Evolutionary conservation across 1,139 yeast species (phyloP), one percentile per base, ranked within the genome.

Genomic region (Suhomyces coccinellae): DNA sequence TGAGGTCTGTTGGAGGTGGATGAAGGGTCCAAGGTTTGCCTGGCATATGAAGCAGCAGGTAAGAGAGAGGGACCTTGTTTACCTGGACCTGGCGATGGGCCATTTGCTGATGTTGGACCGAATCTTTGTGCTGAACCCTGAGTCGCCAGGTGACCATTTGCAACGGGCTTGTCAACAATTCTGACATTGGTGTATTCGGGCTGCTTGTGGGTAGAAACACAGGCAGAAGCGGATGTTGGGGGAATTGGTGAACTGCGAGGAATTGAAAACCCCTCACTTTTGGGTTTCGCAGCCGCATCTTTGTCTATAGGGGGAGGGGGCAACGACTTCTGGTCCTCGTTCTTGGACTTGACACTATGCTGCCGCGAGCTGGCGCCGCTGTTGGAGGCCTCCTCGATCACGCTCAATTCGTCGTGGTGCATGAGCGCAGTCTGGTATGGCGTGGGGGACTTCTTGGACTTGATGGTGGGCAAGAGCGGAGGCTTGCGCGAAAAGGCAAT

Each of bases 311-410:
- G 51, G 3, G 47, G 43, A 11, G 59, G 58, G 15, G 60, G 58
- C 22, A 49, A 33, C 28, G 31, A 20, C 24, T 20, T 20, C 24
- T 20, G 15, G n/a, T 24, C 38, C n/a, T 8, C 32, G 10, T 15
- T 14, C 32, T 29, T 36, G 7, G 26, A 17, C 33, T 40, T 33
- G 3, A 62, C 41, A 47, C 73, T 71, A 7, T 73, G 57, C 12
- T 48, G 49, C 50, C 75, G 58, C 4, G 75, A 67, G 42, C 63
- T 58, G 11, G 57, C 61, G 26, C 56, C 61, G 36, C 56, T 54
- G 41, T 58, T 58, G 11, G 75, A 65, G 33, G 59, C 66, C 49
- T 74, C 79, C 52, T 73, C 77, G 31, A 74, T 73, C 13, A 72
- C 65, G 54, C 79, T 74, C 46, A 74, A 63, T 39, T 68, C 75